Evolutionary conservation across 257 asterid species (phyloP).

Genomic region (Solanum habrochaites): DNA sequence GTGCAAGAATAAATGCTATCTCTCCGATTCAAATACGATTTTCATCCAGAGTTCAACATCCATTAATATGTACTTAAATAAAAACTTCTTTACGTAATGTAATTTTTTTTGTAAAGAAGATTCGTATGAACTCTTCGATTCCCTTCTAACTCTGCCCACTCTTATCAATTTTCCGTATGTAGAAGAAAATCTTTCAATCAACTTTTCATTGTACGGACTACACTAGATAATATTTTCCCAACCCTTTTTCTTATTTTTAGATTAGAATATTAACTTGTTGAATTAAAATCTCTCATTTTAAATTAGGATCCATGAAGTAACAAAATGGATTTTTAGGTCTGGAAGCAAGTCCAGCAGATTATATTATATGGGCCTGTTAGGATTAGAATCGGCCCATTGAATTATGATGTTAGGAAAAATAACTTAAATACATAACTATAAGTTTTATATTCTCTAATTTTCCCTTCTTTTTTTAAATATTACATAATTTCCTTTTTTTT

Average conservation of each 20-base stretch:
- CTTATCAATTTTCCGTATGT: background rate
- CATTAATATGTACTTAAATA: background rate
- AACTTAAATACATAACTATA: too few relatives aligned
- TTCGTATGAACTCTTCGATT: accelerated
- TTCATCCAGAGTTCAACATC: background rate
- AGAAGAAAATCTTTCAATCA: background rate
- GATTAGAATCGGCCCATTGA: background rate
- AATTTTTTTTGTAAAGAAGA: background rate
- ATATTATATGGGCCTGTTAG: background rate
- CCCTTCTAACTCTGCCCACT: background rate
- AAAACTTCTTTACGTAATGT: background rate
- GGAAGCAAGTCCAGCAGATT: background rate
- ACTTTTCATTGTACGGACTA: too few relatives aligned
- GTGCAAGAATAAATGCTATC: background rate
- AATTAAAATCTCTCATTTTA: background rate
- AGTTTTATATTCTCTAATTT: too few relatives aligned
- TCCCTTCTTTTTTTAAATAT: too few relatives aligned
- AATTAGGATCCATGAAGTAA: background rate
- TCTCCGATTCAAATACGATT: background rate
- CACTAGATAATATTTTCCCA: background rate
- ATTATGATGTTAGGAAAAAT: too few relatives aligned
- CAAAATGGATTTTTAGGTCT: background rate
- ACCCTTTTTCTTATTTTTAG: background rate
- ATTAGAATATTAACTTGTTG: background rate
- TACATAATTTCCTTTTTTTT: too few relatives aligned